Conservation (phyloP, 2,329 filamentous ascomycete species). For the Chalara sp. region DNA sequence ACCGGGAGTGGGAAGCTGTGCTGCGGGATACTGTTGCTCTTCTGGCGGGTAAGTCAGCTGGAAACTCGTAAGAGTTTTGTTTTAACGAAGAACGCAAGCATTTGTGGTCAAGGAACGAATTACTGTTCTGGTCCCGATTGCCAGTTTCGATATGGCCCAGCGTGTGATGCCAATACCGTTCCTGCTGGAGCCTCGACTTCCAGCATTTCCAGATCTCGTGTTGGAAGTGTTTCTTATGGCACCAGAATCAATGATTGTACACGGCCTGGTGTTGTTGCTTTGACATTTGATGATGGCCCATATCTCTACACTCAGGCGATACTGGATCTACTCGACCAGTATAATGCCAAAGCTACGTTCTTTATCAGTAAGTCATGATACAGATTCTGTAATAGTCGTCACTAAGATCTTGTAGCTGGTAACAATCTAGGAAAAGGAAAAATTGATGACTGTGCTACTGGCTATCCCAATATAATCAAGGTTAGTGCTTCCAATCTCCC, state of each 20-base stretch:
- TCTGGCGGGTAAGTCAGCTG: too few species aligned
- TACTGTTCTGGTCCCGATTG: slow-evolving; percentile 57
- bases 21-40: too few species aligned
- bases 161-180: slow-evolving; percentile 50
- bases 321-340: slow-evolving; percentile 49
- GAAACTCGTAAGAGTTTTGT: too few species aligned
- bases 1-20: too few species aligned
- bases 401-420: slow-evolving; percentile 30
- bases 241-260: neutral
- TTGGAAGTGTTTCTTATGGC: slow-evolving; percentile 51
- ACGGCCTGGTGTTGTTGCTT: neutral
- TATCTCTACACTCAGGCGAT: slow-evolving; percentile 59
- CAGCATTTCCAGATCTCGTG: slow-evolving; percentile 38
- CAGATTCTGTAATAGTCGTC: too few species aligned
- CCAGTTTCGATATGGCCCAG: slow-evolving; percentile 51
- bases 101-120: slow-evolving; percentile 24
- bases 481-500: too few species aligned
- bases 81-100: neutral
- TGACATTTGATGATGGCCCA: slow-evolving; percentile 58
- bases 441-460: slow-evolving; percentile 30
- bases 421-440: slow-evolving; percentile 39
- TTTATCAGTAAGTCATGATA: slow-evolving; percentile 37
- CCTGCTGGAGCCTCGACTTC: slow-evolving; percentile 49
- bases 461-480: slow-evolving; percentile 38
- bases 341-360: slow-evolving; percentile 60